Base-by-base conservation (phyloP, 1,139 yeast genomes). In the Casaregolazyma suthepensis region DNA sequence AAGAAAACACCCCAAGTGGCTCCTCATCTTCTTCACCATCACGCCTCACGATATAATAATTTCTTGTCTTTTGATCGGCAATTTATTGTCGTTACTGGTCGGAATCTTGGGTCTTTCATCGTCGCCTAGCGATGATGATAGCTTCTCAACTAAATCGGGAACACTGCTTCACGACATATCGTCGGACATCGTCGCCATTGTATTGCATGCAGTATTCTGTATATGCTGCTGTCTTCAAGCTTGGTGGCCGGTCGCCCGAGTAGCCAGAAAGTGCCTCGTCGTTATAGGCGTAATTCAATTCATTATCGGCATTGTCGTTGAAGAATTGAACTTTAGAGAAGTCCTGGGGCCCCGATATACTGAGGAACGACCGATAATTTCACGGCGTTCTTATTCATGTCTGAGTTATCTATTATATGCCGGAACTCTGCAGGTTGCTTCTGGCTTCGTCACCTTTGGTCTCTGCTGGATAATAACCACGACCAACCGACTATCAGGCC, bases 211-310 rank as follows among this genome's bases (percentile, higher is more conserved):
- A 1, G 37, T 22, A 5, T 47, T 40, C 29, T 29, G 50, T 35
- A 47, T 53, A 5, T 50, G 38, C 22, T 31, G 46, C 18, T 50
- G 63, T 43, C 54, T 61, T 26, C 50, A 51, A 46, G 54, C 57
- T 38, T 65, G 61, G 56, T 63, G 62, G 65, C 62, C 61, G 13
- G 56, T 52, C 15, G 55, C 45, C 46, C 58, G 63, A 57, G 58
- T 61, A 9, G 63, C 65, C 5, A 65, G 64, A 52, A 59, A 64
- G 12, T 43, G 61, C 9, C 54, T 67, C 26, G 45, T 63, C 42
- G 57, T 61, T 19, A 55, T 58, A 18, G 61, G 66, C 2, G 54
- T 63, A 13, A 53, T 66, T 43, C 64, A 65, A 46, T 54, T 66
- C 46, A 54, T 66, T 12, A 56, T 62, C 3, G 57, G 61, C 9